These are phyloP conservation scores for Sclerotinia nivalis DNA, from an alignment of 2,329 filamentous ascomycete species.

Conservation along the genomic window DNA sequence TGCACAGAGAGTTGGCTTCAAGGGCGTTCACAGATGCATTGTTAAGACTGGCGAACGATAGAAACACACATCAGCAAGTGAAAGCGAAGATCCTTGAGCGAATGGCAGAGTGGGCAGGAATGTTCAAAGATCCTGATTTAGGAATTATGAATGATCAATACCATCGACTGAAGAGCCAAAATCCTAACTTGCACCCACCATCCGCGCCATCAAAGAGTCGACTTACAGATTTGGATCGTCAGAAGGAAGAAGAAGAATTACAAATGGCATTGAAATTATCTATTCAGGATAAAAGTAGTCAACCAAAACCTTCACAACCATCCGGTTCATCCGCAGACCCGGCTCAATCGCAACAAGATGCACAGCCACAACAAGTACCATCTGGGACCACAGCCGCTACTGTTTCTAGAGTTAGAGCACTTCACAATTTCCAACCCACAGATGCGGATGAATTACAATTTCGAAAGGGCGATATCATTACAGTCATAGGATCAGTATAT, in stretches of 20 bases:
- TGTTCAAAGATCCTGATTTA: conserved; percentile 90
- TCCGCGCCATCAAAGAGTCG: conserved; percentile 92
- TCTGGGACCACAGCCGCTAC: conserved; percentile 94
- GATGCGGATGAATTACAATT: conserved; percentile 95
- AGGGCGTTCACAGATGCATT: conserved; percentile 86
- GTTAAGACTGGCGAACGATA: conserved; percentile 84
- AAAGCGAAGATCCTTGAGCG: conserved; percentile 96
- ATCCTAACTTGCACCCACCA: conserved; percentile 86
- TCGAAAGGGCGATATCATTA: conserved; percentile 94
- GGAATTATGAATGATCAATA: conserved; percentile 98
- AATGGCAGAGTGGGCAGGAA: conserved; percentile 94
- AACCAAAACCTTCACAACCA: conserved; percentile 44
- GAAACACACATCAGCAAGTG: conserved; percentile 94
- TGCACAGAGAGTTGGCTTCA: conserved; percentile 70
- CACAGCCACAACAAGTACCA: conserved; percentile 58
- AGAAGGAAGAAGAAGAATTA: conserved; percentile 95
- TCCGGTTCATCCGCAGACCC: conserved; percentile 45
- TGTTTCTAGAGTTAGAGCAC: conserved; percentile 86
- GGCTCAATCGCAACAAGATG: conserved; percentile 43
- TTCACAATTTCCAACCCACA: conserved; percentile 93
- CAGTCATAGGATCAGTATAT: conserved; percentile 94
- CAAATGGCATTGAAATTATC: conserved; percentile 95
- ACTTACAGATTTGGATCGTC: conserved; percentile 84
- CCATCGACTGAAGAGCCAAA: conserved; percentile 76
- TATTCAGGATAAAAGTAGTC: conserved; percentile 78